Base-by-base conservation (phyloP, 108 stramenopile species). In the Nitzschia inconspicua region DNA sequence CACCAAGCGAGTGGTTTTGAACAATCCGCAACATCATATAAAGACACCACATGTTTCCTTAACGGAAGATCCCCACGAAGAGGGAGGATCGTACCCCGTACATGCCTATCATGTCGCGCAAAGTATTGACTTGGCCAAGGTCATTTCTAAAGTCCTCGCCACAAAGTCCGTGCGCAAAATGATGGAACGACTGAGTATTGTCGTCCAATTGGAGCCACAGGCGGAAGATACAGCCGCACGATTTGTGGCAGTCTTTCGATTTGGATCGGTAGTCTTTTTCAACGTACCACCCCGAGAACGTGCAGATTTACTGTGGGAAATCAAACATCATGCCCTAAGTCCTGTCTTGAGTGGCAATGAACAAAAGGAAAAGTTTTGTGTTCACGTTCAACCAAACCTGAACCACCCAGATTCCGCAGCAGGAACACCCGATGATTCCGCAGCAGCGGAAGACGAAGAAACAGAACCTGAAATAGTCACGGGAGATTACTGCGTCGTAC, bases 201-300 rank as follows among this genome's bases (percentile, higher is more conserved):
- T 64, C 10, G 58, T 49, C 25, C 66, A 78, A 43, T 49, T 82
- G 25, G 73, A 35, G 8, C 63, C 47, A 49, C 44, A 18, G 5
- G 8, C 22, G 7, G 57, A 49, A 40, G 31, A 53, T 42, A 10
- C 25, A 47, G 65, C 72, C 28, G 60, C 79, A 8, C 66, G 84
- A 13, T 95, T 84, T 51, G 78, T 95, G 22, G 92, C 86, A 19
- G 78, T 97, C 39, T 97, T 89, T 67, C 76, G 85, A 16, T 97
- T 87, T 62, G 96, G 96, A 13, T 86, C 94, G 2, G 87, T 91
- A 14, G 94, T 97, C 41, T 89, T 88, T 52, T 85, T 95, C 75
- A 93, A 95, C 69, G 68, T 93, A 7, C 76, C 85, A 22, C 78
- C 86, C 20, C 63, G 70, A 29, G 86, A 90, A 34, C 56, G 72